A percentile compares a stretch with the other conserved stretches of the same genome.
Conservation (phyloP, 345 rosid genomes). For the Citrus trifoliata region DNA sequence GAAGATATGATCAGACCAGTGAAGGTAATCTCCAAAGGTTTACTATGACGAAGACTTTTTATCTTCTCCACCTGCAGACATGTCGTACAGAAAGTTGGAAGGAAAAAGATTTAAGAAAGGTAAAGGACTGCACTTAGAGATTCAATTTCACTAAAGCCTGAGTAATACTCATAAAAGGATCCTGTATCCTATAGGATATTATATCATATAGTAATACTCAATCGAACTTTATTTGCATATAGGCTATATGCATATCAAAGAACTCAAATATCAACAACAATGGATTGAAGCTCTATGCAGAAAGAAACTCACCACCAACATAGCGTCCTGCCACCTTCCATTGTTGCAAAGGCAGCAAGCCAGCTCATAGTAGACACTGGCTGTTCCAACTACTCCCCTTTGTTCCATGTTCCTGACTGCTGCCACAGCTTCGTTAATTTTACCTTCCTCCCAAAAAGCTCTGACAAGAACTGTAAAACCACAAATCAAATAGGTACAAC, state of each 20-base stretch:
- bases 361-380: slow-evolving; percentile 77
- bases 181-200: not conserved
- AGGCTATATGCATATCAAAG: not conserved
- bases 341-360: slow-evolving; percentile 85
- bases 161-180: not conserved
- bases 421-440: slow-evolving; percentile 71
- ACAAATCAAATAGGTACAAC: slow-evolving; percentile 8
- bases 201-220: too few relatives aligned
- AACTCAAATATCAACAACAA: slow-evolving; percentile 1
- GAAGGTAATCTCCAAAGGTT: slow-evolving; percentile 76
- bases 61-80: slow-evolving; percentile 64
- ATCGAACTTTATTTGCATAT: too few relatives aligned
- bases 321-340: slow-evolving; percentile 83
- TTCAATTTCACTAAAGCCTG: not conserved
- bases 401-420: slow-evolving; percentile 83
- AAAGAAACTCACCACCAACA: slow-evolving; percentile 54
- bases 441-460: slow-evolving; percentile 83
- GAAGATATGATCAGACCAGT: slow-evolving; percentile 78
- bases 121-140: not conserved
- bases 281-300: not conserved
- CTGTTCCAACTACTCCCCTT: slow-evolving; percentile 83
- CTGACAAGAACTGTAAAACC: slow-evolving; percentile 72
- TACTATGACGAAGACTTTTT: slow-evolving; percentile 50
- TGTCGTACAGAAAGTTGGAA: not conserved
- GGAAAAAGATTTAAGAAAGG: not conserved